These are phyloP conservation scores for Xylariaceae sp. DNA, from an alignment of 2,329 filamentous ascomycete genomes.

Conservation along the genomic window DNA sequence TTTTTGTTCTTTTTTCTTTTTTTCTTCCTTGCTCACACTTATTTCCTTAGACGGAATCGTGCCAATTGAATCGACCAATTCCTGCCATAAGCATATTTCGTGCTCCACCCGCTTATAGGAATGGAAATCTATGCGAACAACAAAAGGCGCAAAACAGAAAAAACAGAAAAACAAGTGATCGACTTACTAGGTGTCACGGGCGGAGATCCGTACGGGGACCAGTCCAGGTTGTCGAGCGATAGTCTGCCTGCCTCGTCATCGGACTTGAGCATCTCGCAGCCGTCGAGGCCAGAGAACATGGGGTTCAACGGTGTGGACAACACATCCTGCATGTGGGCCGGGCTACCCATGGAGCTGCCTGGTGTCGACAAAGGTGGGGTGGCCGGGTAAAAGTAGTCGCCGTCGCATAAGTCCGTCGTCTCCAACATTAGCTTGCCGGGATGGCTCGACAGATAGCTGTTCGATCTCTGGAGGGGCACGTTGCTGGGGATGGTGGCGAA, in stretches of 20 bases:
- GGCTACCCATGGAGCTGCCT: constrained; percentile 81
- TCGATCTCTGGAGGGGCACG: constrained; percentile 74
- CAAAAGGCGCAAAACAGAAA: not conserved
- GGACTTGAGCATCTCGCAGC: constrained; percentile 62
- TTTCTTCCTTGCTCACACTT: not conserved
- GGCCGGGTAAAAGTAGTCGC: constrained; percentile 65
- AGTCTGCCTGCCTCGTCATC: constrained; percentile 66
- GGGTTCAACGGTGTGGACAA: constrained; percentile 79
- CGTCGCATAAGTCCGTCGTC: constrained; percentile 59
- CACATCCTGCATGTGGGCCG: constrained; percentile 64
- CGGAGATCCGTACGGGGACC: constrained; percentile 72
- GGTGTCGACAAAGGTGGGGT: constrained; percentile 84
- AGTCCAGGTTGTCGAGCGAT: constrained; percentile 67
- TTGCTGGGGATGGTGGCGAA: constrained; percentile 55
- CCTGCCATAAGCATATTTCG: not conserved
- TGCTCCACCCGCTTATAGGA: not conserved
- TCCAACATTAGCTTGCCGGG: constrained; percentile 58
- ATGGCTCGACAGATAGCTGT: constrained; percentile 45
- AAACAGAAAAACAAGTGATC: constrained; percentile 7
- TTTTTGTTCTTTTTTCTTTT: not conserved
- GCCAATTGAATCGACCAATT: too few relatives aligned
- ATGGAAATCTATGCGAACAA: not conserved
- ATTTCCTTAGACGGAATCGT: not conserved
- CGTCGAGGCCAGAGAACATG: constrained; percentile 67
- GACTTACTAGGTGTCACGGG: constrained; percentile 86